Conservation (phyloP, 2,329 filamentous ascomycete species). For the Beauveria caledonica region DNA sequence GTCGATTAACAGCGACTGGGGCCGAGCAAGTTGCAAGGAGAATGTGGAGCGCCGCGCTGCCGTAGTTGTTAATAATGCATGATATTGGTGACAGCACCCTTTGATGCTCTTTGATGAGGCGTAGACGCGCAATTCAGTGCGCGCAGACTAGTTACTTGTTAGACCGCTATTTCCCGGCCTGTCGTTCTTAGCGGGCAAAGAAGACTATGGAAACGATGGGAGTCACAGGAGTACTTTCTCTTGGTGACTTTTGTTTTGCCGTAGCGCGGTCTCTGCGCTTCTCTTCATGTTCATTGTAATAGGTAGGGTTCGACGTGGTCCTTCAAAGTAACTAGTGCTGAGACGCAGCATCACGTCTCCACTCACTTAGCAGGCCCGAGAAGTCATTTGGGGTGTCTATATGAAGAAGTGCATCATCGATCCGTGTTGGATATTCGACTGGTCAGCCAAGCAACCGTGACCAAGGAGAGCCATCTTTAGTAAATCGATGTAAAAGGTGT, state of each 20-base stretch:
- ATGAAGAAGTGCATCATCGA: too few relatives aligned
- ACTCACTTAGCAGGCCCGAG: neutral
- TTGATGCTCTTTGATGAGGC: neutral
- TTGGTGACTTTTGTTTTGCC: neutral
- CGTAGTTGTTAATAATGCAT: neutral
- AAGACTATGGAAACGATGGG: neutral
- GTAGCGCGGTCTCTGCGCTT: neutral
- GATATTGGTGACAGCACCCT: neutral
- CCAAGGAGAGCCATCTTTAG: too few relatives aligned
- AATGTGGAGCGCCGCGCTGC: neutral
- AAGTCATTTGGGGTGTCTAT: too few relatives aligned
- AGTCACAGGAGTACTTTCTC: neutral
- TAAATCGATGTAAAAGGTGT: too few relatives aligned
- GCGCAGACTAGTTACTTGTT: too few relatives aligned
- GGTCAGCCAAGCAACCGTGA: too few relatives aligned
- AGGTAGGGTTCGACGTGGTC: neutral
- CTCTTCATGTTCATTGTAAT: neutral
- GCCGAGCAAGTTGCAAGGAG: neutral
- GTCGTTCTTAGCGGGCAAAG: neutral
- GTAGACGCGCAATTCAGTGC: neutral
- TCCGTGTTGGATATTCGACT: too few relatives aligned
- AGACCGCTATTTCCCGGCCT: neutral
- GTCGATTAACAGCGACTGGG: neutral
- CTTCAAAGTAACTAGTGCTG: neutral
- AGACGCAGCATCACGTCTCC: neutral